Evolutionary conservation across 352 stramenopile species (phyloP).

Genomic region (Pythium dissimile): DNA sequence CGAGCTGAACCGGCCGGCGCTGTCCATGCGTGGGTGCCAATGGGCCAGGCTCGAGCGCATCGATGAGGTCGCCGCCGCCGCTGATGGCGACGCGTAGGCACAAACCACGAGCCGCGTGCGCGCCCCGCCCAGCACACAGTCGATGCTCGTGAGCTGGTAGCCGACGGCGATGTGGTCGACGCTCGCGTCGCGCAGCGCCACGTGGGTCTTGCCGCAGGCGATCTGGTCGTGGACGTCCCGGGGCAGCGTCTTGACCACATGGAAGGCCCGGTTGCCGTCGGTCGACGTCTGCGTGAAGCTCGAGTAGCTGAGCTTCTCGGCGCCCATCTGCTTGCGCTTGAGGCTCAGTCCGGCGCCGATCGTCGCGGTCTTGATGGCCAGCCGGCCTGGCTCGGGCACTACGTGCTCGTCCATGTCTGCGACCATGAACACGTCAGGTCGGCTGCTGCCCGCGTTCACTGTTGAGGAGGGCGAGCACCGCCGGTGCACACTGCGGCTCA

Average conservation of each 20-base stretch:
- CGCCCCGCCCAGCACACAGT: constrained; percentile 40
- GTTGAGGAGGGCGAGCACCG: background rate
- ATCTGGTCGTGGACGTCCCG: constrained; percentile 42
- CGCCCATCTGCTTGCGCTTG: constrained; percentile 26
- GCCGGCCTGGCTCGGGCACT: constrained; percentile 6
- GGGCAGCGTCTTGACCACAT: constrained; percentile 64
- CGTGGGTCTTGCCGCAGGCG: constrained; percentile 15
- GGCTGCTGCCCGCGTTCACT: background rate
- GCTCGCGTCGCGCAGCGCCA: constrained; percentile 25
- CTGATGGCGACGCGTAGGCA: constrained; percentile 44
- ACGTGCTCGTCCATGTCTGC: constrained; percentile 11
- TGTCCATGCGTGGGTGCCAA: constrained; percentile 17
- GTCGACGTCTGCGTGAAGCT: constrained; percentile 45
- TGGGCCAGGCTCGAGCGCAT: constrained; percentile 9
- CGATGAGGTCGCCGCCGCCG: background rate
- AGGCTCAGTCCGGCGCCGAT: constrained; percentile 35
- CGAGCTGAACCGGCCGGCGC: background rate
- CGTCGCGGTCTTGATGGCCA: constrained; percentile 49
- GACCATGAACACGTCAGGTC: background rate
- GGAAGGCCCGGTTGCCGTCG: constrained; percentile 45
- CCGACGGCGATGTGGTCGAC: constrained; percentile 63
- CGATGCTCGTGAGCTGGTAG: constrained; percentile 50
- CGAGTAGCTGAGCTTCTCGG: constrained; percentile 57
- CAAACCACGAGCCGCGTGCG: constrained; percentile 58
- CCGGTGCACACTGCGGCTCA: constrained; percentile 18